Evolutionary conservation across 108 stramenopile species (phyloP).

Genomic region (Chaetoceros tenuissimus): DNA sequence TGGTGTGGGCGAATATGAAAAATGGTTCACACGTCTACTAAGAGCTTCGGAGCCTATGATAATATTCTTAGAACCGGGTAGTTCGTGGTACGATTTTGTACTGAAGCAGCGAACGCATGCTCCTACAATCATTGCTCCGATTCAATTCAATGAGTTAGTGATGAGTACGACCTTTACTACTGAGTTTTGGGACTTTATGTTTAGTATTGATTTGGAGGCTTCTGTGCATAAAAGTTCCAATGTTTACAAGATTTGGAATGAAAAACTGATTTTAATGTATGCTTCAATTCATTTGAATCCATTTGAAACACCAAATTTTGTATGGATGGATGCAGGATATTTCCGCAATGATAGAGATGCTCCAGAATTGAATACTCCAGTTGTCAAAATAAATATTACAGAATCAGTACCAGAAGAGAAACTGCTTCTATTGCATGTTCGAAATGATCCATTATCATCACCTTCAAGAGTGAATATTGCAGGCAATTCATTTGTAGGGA

Average conservation of each 20-base stretch:
- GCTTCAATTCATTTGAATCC: neutral
- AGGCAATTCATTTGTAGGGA: neutral
- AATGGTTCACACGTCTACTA: neutral
- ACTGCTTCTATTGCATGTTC: neutral
- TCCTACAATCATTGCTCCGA: neutral
- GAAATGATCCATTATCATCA: neutral
- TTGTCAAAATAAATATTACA: constrained; percentile 2
- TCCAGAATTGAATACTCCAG: neutral
- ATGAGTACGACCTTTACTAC: neutral
- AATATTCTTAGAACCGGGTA: neutral
- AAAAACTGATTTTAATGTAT: neutral
- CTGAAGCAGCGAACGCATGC: neutral
- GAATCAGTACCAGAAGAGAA: neutral
- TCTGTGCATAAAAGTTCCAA: neutral
- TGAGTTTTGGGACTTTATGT: neutral
- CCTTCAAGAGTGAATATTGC: neutral
- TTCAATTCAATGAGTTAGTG: neutral
- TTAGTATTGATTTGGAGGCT: constrained; percentile 1
- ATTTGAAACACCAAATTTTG: neutral
- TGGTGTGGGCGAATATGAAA: neutral
- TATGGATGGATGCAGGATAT: constrained; percentile 5
- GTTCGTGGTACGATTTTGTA: neutral
- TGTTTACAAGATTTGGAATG: constrained; percentile 7
- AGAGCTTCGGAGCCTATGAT: constrained; percentile 1
- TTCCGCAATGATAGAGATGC: constrained; percentile 1